Percentiles rank a stretch among this genome's conserved stretches.
These are phyloP conservation scores for Calonectria montana DNA, from an alignment of 2,329 filamentous ascomycete species.

Conservation along the genomic window DNA sequence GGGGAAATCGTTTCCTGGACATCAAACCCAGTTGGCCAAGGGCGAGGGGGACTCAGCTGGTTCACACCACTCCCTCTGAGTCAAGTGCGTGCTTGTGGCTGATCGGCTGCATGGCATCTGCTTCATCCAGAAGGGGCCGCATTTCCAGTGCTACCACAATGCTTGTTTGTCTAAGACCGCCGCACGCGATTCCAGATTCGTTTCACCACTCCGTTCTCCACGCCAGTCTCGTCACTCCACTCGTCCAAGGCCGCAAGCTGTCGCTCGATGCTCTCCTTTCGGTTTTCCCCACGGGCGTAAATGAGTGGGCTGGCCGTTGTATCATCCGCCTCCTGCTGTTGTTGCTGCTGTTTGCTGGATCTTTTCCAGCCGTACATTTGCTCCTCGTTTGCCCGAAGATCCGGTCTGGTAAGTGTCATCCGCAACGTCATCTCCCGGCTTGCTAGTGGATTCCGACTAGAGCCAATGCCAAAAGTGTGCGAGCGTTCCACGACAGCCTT, in stretches of 20 bases:
- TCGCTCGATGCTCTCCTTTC: constrained; percentile 66
- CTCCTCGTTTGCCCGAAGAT: constrained; percentile 81
- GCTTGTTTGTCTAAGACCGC: constrained; percentile 47
- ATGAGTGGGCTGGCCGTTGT: constrained; percentile 33
- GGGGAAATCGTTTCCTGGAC: constrained; percentile 15
- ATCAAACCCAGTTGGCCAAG: not conserved
- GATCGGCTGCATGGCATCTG: not conserved
- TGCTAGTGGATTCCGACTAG: constrained; percentile 64
- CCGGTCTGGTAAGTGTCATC: constrained; percentile 93
- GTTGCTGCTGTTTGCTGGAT: constrained; percentile 55
- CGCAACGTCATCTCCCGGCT: constrained; percentile 93
- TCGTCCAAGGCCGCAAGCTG: constrained; percentile 66
- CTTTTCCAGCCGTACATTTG: constrained; percentile 77
- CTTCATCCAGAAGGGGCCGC: not conserved
- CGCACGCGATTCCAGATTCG: constrained; percentile 73
- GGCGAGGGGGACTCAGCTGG: not conserved
- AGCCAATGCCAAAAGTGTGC: constrained; percentile 46
- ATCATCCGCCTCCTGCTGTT: no score
- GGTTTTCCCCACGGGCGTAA: constrained; percentile 48
- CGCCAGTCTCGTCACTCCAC: constrained; percentile 46
- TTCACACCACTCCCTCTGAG: not conserved
- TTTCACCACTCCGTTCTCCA: constrained; percentile 68
- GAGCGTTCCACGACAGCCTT: constrained; percentile 41
- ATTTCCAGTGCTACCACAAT: not conserved
- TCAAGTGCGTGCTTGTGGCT: not conserved